A percentile compares a stretch with the other conserved stretches of the same genome.
Evolutionary conservation across 192 early-diverging fungal genomes (phyloP).

Genomic region (Coemansia sp.): DNA sequence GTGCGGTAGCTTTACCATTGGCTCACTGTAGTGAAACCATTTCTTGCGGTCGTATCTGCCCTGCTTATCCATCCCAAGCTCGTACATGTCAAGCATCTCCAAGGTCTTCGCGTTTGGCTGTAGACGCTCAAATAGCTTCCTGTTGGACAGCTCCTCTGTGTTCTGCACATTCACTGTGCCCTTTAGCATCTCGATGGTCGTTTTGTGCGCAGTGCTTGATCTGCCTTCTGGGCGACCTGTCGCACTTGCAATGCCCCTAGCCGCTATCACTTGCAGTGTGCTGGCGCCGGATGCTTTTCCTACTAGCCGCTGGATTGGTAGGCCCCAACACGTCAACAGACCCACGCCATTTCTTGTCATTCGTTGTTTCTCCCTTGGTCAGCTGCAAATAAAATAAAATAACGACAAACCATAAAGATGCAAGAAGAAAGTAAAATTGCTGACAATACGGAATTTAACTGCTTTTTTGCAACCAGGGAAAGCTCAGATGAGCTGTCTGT

Average conservation of each 20-base stretch:
- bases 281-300: background rate
- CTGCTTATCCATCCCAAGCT: constrained; percentile 42
- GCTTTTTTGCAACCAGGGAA: too few relatives aligned
- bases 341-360: background rate
- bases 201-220: constrained; percentile 16
- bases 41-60: constrained; percentile 45
- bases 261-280: background rate
- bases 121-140: constrained; percentile 44
- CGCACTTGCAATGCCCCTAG: background rate
- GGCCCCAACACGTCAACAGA: background rate
- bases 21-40: constrained; percentile 51
- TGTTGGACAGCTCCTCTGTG: constrained; percentile 32
- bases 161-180: constrained; percentile 6
- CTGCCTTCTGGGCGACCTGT: background rate
- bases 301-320: background rate
- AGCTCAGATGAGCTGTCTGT: background rate
- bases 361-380: background rate
- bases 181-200: constrained; percentile 32
- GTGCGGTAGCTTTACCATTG: constrained; percentile 43
- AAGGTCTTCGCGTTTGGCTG: constrained; percentile 34
- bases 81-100: constrained; percentile 43
- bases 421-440: background rate
- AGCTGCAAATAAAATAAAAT: background rate
- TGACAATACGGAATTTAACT: too few relatives aligned
- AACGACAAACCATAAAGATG: background rate